These are phyloP conservation scores for Saturnispora sekii DNA, from an alignment of 805 yeast genomes.

Conservation along the genomic window DNA sequence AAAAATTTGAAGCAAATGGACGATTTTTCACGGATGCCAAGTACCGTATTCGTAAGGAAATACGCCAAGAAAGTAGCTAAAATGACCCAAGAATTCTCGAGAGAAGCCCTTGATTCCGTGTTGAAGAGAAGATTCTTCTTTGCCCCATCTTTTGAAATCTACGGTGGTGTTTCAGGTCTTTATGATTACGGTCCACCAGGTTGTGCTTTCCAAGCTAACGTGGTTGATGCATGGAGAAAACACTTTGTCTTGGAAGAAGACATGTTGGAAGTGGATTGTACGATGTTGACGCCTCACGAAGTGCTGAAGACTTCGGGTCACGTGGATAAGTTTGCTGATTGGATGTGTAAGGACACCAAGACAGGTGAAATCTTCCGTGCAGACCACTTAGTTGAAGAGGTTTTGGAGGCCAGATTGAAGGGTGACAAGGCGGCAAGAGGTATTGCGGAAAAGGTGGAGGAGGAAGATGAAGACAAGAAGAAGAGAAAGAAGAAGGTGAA, in stretches of 20 bases:
- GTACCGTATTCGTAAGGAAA: conserved; percentile 2
- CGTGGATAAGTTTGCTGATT: conserved; percentile 97
- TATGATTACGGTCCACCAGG: conserved; percentile 99
- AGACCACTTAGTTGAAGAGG: conserved; percentile 97
- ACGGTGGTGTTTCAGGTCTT: conserved; percentile 97
- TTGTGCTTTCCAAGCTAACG: conserved; percentile 94
- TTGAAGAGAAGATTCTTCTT: conserved; percentile 92
- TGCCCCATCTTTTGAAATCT: conserved; percentile 95
- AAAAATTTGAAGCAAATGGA: no score
- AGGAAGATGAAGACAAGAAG: conserved; percentile 68
- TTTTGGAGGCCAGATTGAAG: conserved; percentile 87
- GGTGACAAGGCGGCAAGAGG: conserved; percentile 98
- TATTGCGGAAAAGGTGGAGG: conserved; percentile 50
- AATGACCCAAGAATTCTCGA: conserved; percentile 39
- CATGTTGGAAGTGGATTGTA: conserved; percentile 96
- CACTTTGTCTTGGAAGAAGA: conserved; percentile 97
- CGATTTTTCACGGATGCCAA: background rate
- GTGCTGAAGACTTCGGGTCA: conserved; percentile 98
- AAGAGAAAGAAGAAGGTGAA: conserved; percentile 94
- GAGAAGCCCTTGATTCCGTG: conserved; percentile 85
- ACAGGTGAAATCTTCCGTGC: conserved; percentile 99
- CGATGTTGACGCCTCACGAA: conserved; percentile 96
- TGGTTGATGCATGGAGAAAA: conserved; percentile 93
- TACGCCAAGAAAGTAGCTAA: conserved; percentile 1
- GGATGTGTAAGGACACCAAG: conserved; percentile 95